These are phyloP conservation scores for Zancudomyces culisetae DNA, from an alignment of 371 early-diverging fungal genomes.

Conservation along the genomic window DNA sequence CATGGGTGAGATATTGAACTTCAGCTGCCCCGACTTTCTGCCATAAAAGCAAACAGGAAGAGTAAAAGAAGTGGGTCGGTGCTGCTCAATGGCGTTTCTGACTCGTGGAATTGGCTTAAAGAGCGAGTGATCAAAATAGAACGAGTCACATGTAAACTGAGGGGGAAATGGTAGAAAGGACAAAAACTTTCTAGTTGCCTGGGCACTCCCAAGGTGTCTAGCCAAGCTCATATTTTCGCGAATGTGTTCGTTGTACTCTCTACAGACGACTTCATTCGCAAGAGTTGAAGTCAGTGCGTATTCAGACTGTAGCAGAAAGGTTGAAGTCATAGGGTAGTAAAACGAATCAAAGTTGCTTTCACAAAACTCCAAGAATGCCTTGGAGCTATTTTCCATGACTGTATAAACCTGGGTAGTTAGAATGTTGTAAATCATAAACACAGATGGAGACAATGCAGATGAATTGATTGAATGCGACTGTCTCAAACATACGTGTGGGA, in stretches of 20 bases:
- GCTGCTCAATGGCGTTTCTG: conserved; percentile 16
- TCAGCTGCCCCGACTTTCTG: conserved; percentile 11
- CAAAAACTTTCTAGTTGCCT: conserved; percentile 19
- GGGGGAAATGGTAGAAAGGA: conserved; percentile 18
- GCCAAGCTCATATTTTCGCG: background rate
- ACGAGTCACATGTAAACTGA: conserved; percentile 18
- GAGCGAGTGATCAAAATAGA: conserved; percentile 11
- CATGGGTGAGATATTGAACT: conserved; percentile 15
- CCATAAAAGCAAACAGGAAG: conserved; percentile 21
- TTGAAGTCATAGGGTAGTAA: conserved; percentile 14
- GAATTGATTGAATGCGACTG: conserved; percentile 9
- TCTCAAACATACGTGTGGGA: conserved; percentile 11
- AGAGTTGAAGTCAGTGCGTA: background rate
- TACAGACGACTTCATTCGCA: background rate
- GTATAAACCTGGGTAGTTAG: conserved; percentile 6
- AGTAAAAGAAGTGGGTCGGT: conserved; percentile 6
- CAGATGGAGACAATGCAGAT: conserved; percentile 8
- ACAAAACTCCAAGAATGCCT: conserved; percentile 2
- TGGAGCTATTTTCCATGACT: conserved; percentile 15
- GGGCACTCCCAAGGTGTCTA: conserved; percentile 1
- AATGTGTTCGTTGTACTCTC: background rate
- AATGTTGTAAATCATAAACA: conserved; percentile 20
- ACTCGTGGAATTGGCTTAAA: conserved; percentile 16
- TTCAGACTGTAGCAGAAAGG: background rate
- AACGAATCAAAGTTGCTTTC: conserved; percentile 14